phyloP scores from a whole-genome alignment of 768 basidiomycete species.

The Pulveroboletus frians region DNA sequence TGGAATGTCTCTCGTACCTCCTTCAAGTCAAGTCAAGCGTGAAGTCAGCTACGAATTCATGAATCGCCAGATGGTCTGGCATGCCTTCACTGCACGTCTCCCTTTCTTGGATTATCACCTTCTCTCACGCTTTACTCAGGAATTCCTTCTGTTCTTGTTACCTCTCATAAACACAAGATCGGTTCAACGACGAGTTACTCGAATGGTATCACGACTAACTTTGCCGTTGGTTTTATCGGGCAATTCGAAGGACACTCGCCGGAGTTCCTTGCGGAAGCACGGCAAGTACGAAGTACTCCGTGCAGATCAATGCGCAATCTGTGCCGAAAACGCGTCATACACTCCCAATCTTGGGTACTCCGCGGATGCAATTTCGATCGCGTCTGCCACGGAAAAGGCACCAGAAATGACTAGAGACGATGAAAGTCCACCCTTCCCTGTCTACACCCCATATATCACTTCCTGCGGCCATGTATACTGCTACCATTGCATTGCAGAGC shows the following conservation, averaged over 20 bases:
- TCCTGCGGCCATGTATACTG: conserved; percentile 87
- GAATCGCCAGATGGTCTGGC: conserved; percentile 99
- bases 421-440: conserved; percentile 54
- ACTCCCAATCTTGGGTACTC: conserved; percentile 53
- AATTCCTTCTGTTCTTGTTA: conserved; percentile 89
- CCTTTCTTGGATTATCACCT: not conserved
- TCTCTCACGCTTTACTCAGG: conserved; percentile 45
- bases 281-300: conserved; percentile 72
- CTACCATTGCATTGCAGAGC: conserved; percentile 87
- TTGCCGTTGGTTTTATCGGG: conserved; percentile 29
- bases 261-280: conserved; percentile 16
- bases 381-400: conserved; percentile 17
- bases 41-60: conserved; percentile 98
- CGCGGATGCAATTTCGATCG: conserved; percentile 40
- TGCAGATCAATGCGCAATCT: conserved; percentile 82
- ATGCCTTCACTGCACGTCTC: conserved; percentile 83
- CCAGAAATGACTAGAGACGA: conserved; percentile 16
- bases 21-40: conserved; percentile 61
- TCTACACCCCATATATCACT: conserved; percentile 78
- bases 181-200: conserved; percentile 53
- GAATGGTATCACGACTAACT: conserved; percentile 25
- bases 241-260: conserved; percentile 20
- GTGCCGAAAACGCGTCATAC: conserved; percentile 69
- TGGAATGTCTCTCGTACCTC: conserved; percentile 66
- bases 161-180: conserved; percentile 73